A percentile compares a stretch with the other conserved stretches of the same genome.
phyloP scores from a whole-genome alignment of 1,284 basidiomycete genomes.

The Austroboletus olivaceoglutinosus region DNA sequence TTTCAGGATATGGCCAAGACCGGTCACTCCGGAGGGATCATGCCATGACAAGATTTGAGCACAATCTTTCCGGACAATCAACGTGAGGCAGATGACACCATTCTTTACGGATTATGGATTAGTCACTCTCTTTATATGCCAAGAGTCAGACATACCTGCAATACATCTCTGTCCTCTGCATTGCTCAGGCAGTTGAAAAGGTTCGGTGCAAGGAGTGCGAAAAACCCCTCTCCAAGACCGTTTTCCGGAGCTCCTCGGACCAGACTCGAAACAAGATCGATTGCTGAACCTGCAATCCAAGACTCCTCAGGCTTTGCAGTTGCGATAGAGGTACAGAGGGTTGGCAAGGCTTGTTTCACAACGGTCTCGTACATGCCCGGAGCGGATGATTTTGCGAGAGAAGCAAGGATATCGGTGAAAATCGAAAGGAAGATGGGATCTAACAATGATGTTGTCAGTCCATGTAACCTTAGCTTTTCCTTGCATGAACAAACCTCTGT shows the following conservation, averaged over 20 bases:
- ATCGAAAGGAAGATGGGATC: slow-evolving; percentile 90
- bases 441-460: slow-evolving; percentile 32
- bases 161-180: slow-evolving; percentile 79
- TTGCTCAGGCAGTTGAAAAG: slow-evolving; percentile 68
- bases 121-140: background rate
- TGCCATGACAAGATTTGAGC: slow-evolving; percentile 77
- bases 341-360: slow-evolving; percentile 71
- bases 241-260: slow-evolving; percentile 61
- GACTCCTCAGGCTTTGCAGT: slow-evolving; percentile 59
- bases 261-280: slow-evolving; percentile 77
- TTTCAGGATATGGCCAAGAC: slow-evolving; percentile 70
- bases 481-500: slow-evolving; percentile 55
- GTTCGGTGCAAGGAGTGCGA: slow-evolving; percentile 67
- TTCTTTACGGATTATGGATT: slow-evolving; percentile 48
- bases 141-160: slow-evolving; percentile 57
- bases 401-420: slow-evolving; percentile 77
- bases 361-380: slow-evolving; percentile 67
- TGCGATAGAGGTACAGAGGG: slow-evolving; percentile 64
- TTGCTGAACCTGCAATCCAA: slow-evolving; percentile 73
- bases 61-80: slow-evolving; percentile 85
- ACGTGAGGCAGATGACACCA: slow-evolving; percentile 79
- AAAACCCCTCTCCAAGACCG: slow-evolving; percentile 76
- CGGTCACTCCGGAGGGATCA: slow-evolving; percentile 63
- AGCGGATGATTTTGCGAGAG: slow-evolving; percentile 60
- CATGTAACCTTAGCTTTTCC: background rate